Evolutionary conservation across 1,284 basidiomycete species (phyloP).

Genomic region (Pseudomicrostroma phylloplanum): DNA sequence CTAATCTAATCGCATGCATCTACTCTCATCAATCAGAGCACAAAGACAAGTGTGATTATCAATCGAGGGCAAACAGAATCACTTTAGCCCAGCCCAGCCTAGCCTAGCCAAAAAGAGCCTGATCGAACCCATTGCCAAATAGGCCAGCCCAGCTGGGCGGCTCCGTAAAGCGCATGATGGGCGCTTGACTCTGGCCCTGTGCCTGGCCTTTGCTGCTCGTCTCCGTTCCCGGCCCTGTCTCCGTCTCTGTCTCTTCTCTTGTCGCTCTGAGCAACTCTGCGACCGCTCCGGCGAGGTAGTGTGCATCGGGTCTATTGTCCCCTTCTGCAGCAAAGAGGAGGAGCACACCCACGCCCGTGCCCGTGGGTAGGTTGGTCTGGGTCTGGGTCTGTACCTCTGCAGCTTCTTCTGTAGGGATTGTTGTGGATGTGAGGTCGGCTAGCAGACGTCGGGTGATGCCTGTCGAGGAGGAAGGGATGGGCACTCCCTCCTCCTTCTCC

Average conservation of each 20-base stretch:
- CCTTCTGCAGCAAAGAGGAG: conserved; percentile 40
- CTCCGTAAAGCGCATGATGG: not conserved
- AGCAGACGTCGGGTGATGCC: not conserved
- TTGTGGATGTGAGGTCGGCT: not conserved
- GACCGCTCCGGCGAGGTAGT: conserved; percentile 9
- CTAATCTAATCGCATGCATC: too few species aligned
- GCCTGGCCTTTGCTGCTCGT: not conserved
- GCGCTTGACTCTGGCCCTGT: too few species aligned
- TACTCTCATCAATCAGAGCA: not conserved
- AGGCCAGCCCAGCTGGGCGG: conserved; percentile 1
- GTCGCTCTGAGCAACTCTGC: too few species aligned
- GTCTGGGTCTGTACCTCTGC: not conserved
- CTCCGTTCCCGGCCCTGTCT: not conserved
- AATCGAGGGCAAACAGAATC: too few species aligned
- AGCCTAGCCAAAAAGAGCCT: not conserved
- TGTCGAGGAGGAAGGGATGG: not conserved
- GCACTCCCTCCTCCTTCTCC: not conserved
- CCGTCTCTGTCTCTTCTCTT: too few species aligned
- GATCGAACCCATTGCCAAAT: not conserved
- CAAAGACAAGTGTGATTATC: not conserved
- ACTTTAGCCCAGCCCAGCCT: not conserved
- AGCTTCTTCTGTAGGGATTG: not conserved
- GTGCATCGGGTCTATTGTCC: conserved; percentile 37
- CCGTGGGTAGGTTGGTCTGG: conserved; percentile 15
- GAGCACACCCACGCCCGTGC: conserved; percentile 20